A percentile compares a stretch with the other conserved stretches of the same genome.
These are phyloP conservation scores for Rhipidocladum racemiflorum DNA, from an alignment of 176 grass and related monocot genomes.

Conservation along the genomic window DNA sequence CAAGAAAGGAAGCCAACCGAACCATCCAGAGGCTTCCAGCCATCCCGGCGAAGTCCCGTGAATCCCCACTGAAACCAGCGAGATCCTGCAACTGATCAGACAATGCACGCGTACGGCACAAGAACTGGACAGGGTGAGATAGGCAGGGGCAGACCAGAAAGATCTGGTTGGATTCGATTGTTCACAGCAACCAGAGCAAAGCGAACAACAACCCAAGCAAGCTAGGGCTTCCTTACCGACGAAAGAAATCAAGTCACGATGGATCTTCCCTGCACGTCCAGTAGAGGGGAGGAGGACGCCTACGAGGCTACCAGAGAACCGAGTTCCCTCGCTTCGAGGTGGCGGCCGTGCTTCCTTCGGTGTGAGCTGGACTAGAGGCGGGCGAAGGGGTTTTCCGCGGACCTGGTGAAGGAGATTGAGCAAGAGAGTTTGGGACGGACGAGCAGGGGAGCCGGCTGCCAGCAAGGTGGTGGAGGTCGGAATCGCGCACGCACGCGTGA, in stretches of 20 bases:
- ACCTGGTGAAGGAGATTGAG: neutral
- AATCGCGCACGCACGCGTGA: neutral
- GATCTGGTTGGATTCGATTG: neutral
- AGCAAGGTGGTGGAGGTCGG: neutral
- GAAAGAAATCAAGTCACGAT: neutral
- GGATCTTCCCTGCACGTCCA: neutral
- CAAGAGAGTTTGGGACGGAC: neutral
- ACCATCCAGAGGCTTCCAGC: constrained; percentile 4
- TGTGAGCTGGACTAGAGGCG: neutral
- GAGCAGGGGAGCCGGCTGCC: neutral
- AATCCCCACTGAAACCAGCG: neutral
- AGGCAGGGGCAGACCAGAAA: neutral
- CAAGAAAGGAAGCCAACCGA: constrained; percentile 39
- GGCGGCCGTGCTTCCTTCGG: neutral
- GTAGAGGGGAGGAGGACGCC: neutral
- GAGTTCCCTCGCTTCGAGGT: neutral
- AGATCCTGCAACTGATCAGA: neutral
- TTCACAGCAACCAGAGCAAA: neutral
- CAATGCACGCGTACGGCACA: neutral
- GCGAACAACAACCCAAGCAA: neutral
- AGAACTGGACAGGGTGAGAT: neutral
- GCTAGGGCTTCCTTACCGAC: neutral
- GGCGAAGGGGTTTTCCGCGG: neutral
- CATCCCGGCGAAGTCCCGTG: too few species aligned
- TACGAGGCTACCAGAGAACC: neutral